A percentile compares a stretch with the other conserved stretches of the same genome.
Evolutionary conservation across 768 basidiomycete species (phyloP).

Genomic region (Aureoboletus auriporus): DNA sequence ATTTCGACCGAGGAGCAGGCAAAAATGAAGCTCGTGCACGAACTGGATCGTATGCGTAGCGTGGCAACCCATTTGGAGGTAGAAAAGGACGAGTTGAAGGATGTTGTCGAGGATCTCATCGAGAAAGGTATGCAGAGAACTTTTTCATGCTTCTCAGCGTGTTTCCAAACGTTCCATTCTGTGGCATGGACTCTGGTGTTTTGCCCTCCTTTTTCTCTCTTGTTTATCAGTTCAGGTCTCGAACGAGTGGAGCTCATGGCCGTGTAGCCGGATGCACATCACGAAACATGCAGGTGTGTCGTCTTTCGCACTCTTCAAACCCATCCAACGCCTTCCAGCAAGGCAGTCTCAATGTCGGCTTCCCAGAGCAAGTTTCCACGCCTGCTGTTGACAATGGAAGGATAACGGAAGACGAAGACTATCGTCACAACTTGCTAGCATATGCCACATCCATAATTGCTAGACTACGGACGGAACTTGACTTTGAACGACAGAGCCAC

Average conservation of each 20-base stretch:
- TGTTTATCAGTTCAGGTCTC: conserved; percentile 38
- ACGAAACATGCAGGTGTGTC: conserved; percentile 42
- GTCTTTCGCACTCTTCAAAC: conserved; percentile 1
- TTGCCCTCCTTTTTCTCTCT: background rate
- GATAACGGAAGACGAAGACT: background rate
- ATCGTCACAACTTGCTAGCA: conserved; percentile 29
- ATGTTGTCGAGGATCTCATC: conserved; percentile 49
- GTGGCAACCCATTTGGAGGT: conserved; percentile 34
- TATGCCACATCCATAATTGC: conserved; percentile 46
- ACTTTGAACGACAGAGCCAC: conserved; percentile 43
- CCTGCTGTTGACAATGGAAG: background rate
- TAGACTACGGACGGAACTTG: conserved; percentile 39
- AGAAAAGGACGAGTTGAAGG: conserved; percentile 52
- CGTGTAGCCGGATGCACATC: conserved; percentile 41
- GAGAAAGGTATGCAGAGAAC: conserved; percentile 48
- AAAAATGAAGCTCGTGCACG: conserved; percentile 33
- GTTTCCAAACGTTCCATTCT: background rate
- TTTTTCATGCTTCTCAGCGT: background rate
- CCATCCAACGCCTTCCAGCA: conserved; percentile 11
- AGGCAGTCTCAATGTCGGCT: conserved; percentile 20
- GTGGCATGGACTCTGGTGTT: background rate
- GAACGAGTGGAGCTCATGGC: conserved; percentile 44
- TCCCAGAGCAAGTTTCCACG: conserved; percentile 15
- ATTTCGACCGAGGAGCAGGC: conserved; percentile 31
- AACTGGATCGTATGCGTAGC: conserved; percentile 34